Base-by-base conservation (phyloP, 495 filamentous ascomycete species). In the Daldinia decipiens region DNA sequence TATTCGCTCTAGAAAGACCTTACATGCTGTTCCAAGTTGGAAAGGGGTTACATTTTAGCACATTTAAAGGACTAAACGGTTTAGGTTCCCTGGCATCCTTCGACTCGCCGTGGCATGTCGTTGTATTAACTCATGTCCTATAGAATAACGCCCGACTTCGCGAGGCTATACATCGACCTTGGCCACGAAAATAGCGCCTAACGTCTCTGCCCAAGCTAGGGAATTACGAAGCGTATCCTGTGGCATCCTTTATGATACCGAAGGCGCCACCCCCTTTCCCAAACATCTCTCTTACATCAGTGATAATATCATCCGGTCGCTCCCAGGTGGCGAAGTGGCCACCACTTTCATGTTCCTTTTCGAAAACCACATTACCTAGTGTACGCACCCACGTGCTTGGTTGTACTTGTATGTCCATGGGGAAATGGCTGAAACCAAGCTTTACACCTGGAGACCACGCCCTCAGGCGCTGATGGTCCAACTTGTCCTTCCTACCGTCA, bases 301-400 rank as follows among this genome's bases (percentile, higher is more conserved):
- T 74, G 0, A 83, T 83, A 39, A 91, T 77, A 13, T 75, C 76
- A 5, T 88, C 78, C 5, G 90, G 88, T 27, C 77, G 70, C 68
- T 91, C 90, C 76, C 83, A 87, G 0, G 89, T 83, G 4, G 87
- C 87, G 77, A 91, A 92, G 77, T 92, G 90, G 1, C 90, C 90
- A 6, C 90, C 90, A 3, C 74, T 73, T 0, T 79, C 69, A 74
- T 90, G 78, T 32, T 81, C 78, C 11, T 77, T 82, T 74, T 89
- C 86, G 52, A 80, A 85, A 1, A 91, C 87, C 1, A 91, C 78
- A 3, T 82, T 77, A 0, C 90, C 89, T 24, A 90, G 53, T 3
- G 82, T 83, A 52, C 76, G 75, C 5, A 79, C 81, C 84, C 87
- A 91, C 15, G 75, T 74, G 39, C 67, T 76, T 6, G 89, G 90